Evolutionary conservation across 768 basidiomycete species (phyloP).

Genomic region (Suillus weaverae): DNA sequence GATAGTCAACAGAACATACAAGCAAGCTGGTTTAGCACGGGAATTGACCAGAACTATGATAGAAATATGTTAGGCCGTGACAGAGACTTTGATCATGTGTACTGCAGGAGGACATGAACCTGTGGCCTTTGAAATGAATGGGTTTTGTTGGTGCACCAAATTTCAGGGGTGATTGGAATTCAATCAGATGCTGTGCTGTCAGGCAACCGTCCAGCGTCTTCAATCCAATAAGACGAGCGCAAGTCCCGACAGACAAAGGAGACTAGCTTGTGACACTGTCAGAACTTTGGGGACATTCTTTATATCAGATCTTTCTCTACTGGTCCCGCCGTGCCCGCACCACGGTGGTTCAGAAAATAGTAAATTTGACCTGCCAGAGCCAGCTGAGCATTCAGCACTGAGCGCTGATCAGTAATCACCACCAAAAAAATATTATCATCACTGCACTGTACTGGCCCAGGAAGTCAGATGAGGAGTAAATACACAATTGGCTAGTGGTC

Average conservation of each 20-base stretch:
- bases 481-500: background rate
- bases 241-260: background rate
- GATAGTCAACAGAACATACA: background rate
- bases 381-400: background rate
- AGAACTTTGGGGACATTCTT: background rate
- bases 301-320: background rate
- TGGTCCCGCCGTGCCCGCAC: background rate
- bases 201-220: background rate
- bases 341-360: background rate
- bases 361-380: background rate
- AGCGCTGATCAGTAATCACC: background rate
- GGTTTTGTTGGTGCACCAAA: background rate
- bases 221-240: background rate
- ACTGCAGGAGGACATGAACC: background rate
- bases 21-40: background rate
- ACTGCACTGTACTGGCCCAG: background rate
- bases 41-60: background rate
- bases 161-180: background rate
- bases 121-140: background rate
- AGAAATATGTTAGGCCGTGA: background rate
- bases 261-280: too few relatives aligned
- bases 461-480: background rate
- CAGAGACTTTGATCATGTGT: background rate
- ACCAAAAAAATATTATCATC: background rate
- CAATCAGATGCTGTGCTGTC: background rate